Evolutionary conservation across 495 filamentous ascomycete genomes (phyloP), one percentile per base, ranked within the genome.

Genomic region (Rusavskia elegans): DNA sequence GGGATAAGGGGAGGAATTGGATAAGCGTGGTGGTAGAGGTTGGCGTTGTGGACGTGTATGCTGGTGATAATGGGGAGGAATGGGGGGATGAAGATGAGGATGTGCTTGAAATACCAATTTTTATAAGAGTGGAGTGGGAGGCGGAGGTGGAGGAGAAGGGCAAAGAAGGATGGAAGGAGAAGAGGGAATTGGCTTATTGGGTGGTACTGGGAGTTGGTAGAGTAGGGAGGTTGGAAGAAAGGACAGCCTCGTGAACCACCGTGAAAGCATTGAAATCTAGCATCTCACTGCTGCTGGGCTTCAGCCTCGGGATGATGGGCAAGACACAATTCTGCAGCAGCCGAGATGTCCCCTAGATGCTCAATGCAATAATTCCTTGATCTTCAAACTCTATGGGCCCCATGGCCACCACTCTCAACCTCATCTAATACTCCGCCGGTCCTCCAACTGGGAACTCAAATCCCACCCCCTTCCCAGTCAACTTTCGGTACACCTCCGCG

Each of bases 401-500:
- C 9, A 3, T 35, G 32, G 2, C 32, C 32, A 7, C 13, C 32
- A 11, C 6, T 11, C 32, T 35, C 32, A 35, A 35, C 32, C 32
- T 35, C 48, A 59, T 75, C 76, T 93, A 95, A 74, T 83, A 93
- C 62, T 98, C 92, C 56, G 71, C 55, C 53, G 73, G 66, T 60
- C 77, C 77, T 65, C 79, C 79, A 77, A 87, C 81, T 57, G 92
- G 92, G 79, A 98, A 98, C 83, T 98, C 92, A 70, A 98, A 98
- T 66, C 78, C 75, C 58, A 98, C 92, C 61, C 77, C 75, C 70
- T 90, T 89, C 73, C 92, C 92, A 44, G 92, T 98, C 66, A 98
- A 74, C 54, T 85, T 82, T 68, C 84, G 83, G 81, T 98, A 98
- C 64, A 98, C 92, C 81, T 96, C 92, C 53, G 85, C 88, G 77